A percentile compares a stretch with the other conserved stretches of the same genome.
Conservation (phyloP, 371 early-diverging fungal species). For the Mucor sp. region DNA sequence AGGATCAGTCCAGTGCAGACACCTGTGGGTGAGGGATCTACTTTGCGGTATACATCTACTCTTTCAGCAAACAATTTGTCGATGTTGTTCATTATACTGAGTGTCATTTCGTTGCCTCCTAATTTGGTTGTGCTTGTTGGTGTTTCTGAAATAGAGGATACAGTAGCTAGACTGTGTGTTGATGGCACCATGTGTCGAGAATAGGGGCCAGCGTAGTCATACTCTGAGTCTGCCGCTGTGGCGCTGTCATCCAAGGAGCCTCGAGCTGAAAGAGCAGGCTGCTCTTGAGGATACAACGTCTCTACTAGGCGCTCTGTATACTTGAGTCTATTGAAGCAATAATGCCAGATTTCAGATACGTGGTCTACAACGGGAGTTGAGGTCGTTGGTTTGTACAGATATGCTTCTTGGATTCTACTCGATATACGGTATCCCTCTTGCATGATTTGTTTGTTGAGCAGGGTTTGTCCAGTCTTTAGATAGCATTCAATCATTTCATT, state of each 20-base stretch:
- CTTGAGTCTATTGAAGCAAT: constrained; percentile 15
- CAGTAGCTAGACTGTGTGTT: constrained; percentile 28
- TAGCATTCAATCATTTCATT: constrained; percentile 32
- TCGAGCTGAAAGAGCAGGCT: not conserved
- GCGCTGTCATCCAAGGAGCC: constrained; percentile 13
- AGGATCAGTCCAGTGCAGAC: constrained; percentile 56
- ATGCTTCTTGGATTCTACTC: constrained; percentile 23
- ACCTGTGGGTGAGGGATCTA: constrained; percentile 57
- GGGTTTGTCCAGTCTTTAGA: constrained; percentile 29
- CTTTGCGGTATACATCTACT: constrained; percentile 61
- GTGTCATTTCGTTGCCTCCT: constrained; percentile 30
- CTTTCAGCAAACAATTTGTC: constrained; percentile 73
- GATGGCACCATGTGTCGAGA: constrained; percentile 24
- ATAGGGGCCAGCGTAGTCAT: constrained; percentile 15
- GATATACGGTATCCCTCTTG: constrained; percentile 34
- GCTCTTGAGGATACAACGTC: constrained; percentile 23
- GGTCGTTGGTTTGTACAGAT: constrained; percentile 10
- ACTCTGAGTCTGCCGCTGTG: constrained; percentile 23
- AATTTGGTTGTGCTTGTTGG: not conserved
- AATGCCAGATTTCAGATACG: constrained; percentile 34
- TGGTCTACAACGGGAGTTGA: not conserved
- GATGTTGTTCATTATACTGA: constrained; percentile 61
- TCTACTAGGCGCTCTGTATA: constrained; percentile 30
- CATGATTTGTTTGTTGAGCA: constrained; percentile 40
- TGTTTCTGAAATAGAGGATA: constrained; percentile 17